Evolutionary conservation across 1,284 basidiomycete genomes (phyloP), one percentile per base, ranked within the genome.

Genomic region (Schizophyllum amplum): DNA sequence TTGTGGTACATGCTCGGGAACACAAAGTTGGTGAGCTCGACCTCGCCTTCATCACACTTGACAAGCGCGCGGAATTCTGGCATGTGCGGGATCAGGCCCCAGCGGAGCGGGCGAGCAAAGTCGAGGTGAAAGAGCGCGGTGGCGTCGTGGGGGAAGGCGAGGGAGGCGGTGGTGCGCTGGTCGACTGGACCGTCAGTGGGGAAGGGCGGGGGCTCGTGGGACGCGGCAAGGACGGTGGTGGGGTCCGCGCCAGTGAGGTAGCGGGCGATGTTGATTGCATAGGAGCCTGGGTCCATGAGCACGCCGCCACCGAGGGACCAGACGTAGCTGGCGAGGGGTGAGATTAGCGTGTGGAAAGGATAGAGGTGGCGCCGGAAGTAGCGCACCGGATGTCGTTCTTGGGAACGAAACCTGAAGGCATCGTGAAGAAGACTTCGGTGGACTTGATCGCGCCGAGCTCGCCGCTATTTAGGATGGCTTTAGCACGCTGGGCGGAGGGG

Each of bases 251-350:
- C 66, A 1, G 77, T 68, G 51, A 81, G 66, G 61, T 74, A 76
- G 49, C 76, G 70, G 26, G 73, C 67, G 52, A 73, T 69, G 24
- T 71, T 72, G 52, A 73, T 65, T 1, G 70, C 58, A 51, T 73
- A 71, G 74, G 80, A 77, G 56, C 80, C 82, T 66, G 78, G 72
- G 62, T 86, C 84, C 80, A 86, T 85, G 61, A 80, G 66, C 20
- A 74, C 71, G 3, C 86, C 84, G 0, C 86, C 86, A 5, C 81
- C 79, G 0, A 87, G 68, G 5, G 76, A 71, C 60, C 78, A 83
- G 21, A 78, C 59, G 70, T 77, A 79, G 1, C 33, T 42, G 33
- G 4, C n/a, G n/a, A n/a, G n/a, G n/a, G n/a, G n/a, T n/a, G n/a
- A n/a, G n/a, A n/a, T n/a, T n/a, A n/a, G n/a, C n/a, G n/a, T n/a